Base-by-base conservation (phyloP, 2,329 filamentous ascomycete species). In the Diaporthe longicolla region DNA sequence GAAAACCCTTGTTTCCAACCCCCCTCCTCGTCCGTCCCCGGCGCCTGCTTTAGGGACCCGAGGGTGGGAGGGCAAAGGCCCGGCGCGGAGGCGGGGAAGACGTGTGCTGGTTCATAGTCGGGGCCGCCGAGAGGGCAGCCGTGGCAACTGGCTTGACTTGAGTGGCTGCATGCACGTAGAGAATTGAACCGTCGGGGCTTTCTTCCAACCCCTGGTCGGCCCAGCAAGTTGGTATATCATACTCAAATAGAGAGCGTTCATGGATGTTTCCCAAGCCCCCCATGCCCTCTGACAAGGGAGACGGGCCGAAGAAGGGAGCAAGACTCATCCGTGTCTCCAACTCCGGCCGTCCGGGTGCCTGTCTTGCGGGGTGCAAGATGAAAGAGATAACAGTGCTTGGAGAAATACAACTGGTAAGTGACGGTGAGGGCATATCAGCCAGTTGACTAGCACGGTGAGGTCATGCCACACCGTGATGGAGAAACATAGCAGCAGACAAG, bases 61-160 rank as follows among this genome's bases (percentile, higher is more conserved):
- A 66, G 11, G 15, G 43, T 21, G 17, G 43, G 19, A 21, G 24
- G 21, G 61, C 29, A 29, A 66, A 66, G 21, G 45, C 43, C 61
- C 61, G 61, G 61, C 61, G 45, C 61, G 61, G 61, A 66, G 61
- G 45, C 61, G 61, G 43, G 61, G 61, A 66, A 37, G 11, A n/a
- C 0, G 26, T 24, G 40, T 26, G 37, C 37, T 32, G 43, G n/a
- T 37, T 6, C 50, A 7, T 45, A 45, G 43, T 66, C 61, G 29
- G 61, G 61, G 43, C 24, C 13, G 37, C 61, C 61, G 43, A 66
- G 11, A 29, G 29, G 61, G 43, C 29, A 29, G 29, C 29, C 29
- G 29, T 4, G 29, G 29, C 29, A 32, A 32, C 29, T 32, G 29
- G 29, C 3, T 32, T 32, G 29, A 32, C 29, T 6, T 32, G 29